Percentiles rank a stretch among this genome's conserved stretches.
phyloP scores from a whole-genome alignment of 257 asterid species.

The Misopates orontium region DNA sequence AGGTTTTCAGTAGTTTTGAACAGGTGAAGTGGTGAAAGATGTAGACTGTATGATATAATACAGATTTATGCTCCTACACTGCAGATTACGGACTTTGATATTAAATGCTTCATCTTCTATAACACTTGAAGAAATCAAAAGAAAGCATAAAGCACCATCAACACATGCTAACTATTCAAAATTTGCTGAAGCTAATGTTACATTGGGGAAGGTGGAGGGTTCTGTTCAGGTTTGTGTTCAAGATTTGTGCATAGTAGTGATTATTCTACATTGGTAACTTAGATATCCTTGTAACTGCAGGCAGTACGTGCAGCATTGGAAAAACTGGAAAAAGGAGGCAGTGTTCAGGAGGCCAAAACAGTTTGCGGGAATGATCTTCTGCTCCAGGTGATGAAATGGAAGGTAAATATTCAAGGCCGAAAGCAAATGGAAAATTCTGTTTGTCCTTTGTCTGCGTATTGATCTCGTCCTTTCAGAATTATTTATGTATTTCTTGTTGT shows the following conservation, averaged over 20 bases:
- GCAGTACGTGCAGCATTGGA: slow-evolving; percentile 70
- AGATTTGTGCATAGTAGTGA: slow-evolving; percentile 3
- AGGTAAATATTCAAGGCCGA: slow-evolving; percentile 40
- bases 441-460: too few species aligned
- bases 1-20: not conserved
- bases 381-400: slow-evolving; percentile 67
- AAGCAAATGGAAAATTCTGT: too few species aligned
- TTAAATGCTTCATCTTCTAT: slow-evolving; percentile 55
- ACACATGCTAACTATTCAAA: slow-evolving; percentile 47
- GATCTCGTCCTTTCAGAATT: too few species aligned
- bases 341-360: slow-evolving; percentile 73
- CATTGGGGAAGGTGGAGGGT: slow-evolving; percentile 80
- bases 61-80: slow-evolving; percentile 20
- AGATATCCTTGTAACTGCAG: slow-evolving; percentile 39
- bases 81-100: slow-evolving; percentile 61
- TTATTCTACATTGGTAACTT: slow-evolving; percentile 17
- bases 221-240: slow-evolving; percentile 60
- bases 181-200: slow-evolving; percentile 43
- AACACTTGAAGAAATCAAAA: slow-evolving; percentile 45
- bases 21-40: slow-evolving; percentile 11
- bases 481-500: slow-evolving; percentile 4
- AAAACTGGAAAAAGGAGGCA: slow-evolving; percentile 67
- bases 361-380: slow-evolving; percentile 75
- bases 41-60: not conserved
- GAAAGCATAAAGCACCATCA: slow-evolving; percentile 48